Base-by-base conservation (phyloP, 2,329 filamentous ascomycete genomes). In the Didymella keratinophila region DNA sequence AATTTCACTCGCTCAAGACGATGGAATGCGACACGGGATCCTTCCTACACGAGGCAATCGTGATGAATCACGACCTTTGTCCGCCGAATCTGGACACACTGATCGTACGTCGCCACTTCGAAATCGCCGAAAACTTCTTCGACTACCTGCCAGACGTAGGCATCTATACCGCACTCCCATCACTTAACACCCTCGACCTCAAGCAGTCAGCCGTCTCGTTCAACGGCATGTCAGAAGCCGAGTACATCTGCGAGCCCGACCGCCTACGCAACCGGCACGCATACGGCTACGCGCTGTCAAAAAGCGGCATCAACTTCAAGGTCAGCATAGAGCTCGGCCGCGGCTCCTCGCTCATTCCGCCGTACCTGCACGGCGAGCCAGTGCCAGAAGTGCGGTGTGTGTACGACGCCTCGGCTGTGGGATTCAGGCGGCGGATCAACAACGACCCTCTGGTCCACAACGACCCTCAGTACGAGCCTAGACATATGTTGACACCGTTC, bases 351-450 rank as follows among this genome's bases (percentile, higher is more conserved):
- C 60, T 73, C 6, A 73, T 76, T 39, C 74, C 74, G 7, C 74
- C 74, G 0, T 75, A 72, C 49, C 65, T 76, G 1, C 62, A 73
- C 43, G 63, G 67, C 47, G 74, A 76, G 58, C 61, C 43, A 0
- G 37, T 58, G 3, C 74, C 73, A 2, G 37, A 64, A 11, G 58
- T 64, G 5, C 44, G 70, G 1, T 69, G 63, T 30, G 8, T 75
- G 68, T 78, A 71, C 59, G 60, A 72, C n/a, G 61, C 67, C n/a
- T 52, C 59, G 77, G 90, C 91, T 3, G 49, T 71, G 0, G 72
- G 73, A 4, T 76, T 76, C 37, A 52, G 43, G 9, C 68, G 70
- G n/a, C 60, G 63, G 30, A 52, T 69, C 10, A 23, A 28, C 18
- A 34, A 57, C 5, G 58, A 60, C 3, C 36, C 52, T 4, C 7